A percentile compares a stretch with the other conserved stretches of the same genome.
These are phyloP conservation scores for Beta corolliflora DNA, from an alignment of 179 eudicot species.

Conservation along the genomic window DNA sequence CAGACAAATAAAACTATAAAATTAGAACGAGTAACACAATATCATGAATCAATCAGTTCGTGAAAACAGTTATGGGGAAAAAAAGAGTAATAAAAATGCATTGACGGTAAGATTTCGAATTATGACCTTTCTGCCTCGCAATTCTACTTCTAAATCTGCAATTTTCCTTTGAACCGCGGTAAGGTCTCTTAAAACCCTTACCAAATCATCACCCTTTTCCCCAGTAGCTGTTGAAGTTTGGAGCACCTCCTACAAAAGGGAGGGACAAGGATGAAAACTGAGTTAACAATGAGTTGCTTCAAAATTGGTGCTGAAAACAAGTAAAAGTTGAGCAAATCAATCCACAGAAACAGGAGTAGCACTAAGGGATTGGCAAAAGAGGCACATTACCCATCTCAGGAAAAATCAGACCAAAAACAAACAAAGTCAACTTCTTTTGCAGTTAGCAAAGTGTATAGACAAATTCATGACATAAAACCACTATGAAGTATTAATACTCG, in stretches of 20 bases:
- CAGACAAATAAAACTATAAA: neutral
- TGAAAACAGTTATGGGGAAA: too few species aligned
- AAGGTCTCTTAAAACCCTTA: slow-evolving; percentile 89
- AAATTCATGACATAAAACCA: neutral
- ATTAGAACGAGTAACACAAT: neutral
- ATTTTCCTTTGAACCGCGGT: slow-evolving; percentile 90
- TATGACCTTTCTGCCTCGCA: slow-evolving; percentile 95
- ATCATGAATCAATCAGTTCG: neutral
- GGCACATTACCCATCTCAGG: neutral
- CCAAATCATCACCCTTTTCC: slow-evolving; percentile 82
- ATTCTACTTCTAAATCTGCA: slow-evolving; percentile 94
- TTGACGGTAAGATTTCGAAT: neutral
- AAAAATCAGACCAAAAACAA: neutral
- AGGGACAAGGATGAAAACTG: neutral
- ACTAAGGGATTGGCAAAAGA: neutral
- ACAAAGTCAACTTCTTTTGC: neutral
- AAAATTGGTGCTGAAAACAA: neutral
- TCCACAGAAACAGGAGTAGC: neutral
- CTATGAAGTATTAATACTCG: neutral
- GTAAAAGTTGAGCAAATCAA: neutral
- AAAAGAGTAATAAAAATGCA: neutral
- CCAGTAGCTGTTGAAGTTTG: slow-evolving; percentile 52
- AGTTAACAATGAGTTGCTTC: neutral
- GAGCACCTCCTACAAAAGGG: slow-evolving; percentile 61
- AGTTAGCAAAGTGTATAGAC: neutral